Conservation (phyloP, 192 early-diverging fungal genomes). For the Coemansia sp. region DNA sequence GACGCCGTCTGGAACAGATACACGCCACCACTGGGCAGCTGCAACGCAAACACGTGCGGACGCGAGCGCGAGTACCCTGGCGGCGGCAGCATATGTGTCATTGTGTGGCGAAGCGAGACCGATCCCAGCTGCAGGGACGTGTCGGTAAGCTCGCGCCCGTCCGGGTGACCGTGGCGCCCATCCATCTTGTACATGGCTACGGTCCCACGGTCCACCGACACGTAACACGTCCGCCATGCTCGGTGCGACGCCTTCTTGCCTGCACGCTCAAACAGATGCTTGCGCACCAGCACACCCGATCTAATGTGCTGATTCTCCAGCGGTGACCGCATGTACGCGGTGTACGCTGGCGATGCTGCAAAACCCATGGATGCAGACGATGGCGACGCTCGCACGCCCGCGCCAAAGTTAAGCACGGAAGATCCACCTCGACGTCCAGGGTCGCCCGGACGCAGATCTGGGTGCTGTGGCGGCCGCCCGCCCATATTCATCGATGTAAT, state of each 20-base stretch:
- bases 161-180: constrained; percentile 42
- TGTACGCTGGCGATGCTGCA: constrained; percentile 27
- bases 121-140: constrained; percentile 57
- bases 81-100: constrained; percentile 79
- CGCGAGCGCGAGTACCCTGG: constrained; percentile 79
- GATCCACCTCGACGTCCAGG: constrained; percentile 34
- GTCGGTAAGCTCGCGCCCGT: constrained; percentile 57
- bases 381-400: constrained; percentile 30
- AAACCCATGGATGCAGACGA: constrained; percentile 49
- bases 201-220: constrained; percentile 72
- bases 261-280: constrained; percentile 75
- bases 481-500: constrained; percentile 45
- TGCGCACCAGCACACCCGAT: constrained; percentile 72
- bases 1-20: constrained; percentile 86
- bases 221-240: constrained; percentile 81
- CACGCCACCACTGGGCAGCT: constrained; percentile 75
- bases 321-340: constrained; percentile 48
- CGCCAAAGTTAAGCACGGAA: constrained; percentile 21
- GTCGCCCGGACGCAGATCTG: constrained; percentile 27
- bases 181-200: constrained; percentile 84
- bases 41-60: constrained; percentile 83
- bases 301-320: constrained; percentile 54
- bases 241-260: constrained; percentile 81
- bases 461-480: constrained; percentile 38
- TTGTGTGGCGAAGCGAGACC: constrained; percentile 74